Percentiles rank a stretch among this genome's conserved stretches.
phyloP scores from a whole-genome alignment of 169 alveolate genomes.

The Cryptosporidium ryanae region DNA sequence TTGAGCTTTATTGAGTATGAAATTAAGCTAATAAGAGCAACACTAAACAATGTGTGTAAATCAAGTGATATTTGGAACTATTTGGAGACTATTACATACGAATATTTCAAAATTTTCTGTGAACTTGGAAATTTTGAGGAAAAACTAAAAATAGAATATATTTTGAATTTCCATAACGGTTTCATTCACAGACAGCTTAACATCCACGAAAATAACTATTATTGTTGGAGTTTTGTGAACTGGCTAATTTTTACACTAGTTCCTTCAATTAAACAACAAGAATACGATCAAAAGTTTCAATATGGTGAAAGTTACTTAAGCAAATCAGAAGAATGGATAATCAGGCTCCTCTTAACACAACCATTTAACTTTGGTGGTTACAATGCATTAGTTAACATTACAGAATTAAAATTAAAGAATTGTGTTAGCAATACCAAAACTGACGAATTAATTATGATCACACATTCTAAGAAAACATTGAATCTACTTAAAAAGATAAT shows the following conservation, averaged over 20 bases:
- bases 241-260: constrained; percentile 32
- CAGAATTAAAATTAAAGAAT: constrained; percentile 10
- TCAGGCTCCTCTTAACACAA: constrained; percentile 2
- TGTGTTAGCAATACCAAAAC: not conserved
- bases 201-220: constrained; percentile 14
- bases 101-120: not conserved
- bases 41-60: constrained; percentile 32
- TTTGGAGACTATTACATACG: constrained; percentile 17
- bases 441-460: not conserved
- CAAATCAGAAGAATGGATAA: constrained; percentile 13
- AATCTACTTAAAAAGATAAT: constrained; percentile 7
- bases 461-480: not conserved
- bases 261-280: not conserved
- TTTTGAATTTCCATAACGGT: constrained; percentile 5
- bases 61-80: constrained; percentile 56
- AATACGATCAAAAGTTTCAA: not conserved
- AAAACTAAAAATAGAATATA: not conserved
- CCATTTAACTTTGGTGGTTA: constrained; percentile 68
- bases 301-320: not conserved
- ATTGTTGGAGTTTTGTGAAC: constrained; percentile 59
- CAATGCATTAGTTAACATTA: constrained; percentile 34
- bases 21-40: constrained; percentile 8
- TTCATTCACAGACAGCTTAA: constrained; percentile 22
- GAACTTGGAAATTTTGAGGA: too few species aligned
- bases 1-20: constrained; percentile 19